These are phyloP conservation scores for Sarocladium strictum DNA, from an alignment of 2,329 filamentous ascomycete species.

Conservation along the genomic window DNA sequence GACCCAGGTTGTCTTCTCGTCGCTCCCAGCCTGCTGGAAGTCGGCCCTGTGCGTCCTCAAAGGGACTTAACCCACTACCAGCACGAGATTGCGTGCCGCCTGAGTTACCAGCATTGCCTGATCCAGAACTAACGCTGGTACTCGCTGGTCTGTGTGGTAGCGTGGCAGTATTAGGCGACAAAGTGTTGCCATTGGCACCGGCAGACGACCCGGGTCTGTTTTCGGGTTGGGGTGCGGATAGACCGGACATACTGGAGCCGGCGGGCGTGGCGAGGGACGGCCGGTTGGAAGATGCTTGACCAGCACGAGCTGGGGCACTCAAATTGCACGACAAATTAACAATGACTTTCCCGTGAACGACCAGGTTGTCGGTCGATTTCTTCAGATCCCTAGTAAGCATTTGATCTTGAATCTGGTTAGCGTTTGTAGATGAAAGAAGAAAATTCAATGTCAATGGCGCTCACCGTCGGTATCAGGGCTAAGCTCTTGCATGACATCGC, in stretches of 20 bases:
- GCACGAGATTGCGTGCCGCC: conserved; percentile 25
- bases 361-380: conserved; percentile 95
- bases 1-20: conserved; percentile 86
- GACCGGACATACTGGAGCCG: conserved; percentile 36
- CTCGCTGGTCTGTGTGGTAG: conserved; percentile 43
- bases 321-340: conserved; percentile 94
- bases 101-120: conserved; percentile 22
- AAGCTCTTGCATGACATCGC: conserved; percentile 81
- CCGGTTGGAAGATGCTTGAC: conserved; percentile 31
- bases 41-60: conserved; percentile 92
- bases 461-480: conserved; percentile 85
- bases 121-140: conserved; percentile 38
- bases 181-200: conserved; percentile 37
- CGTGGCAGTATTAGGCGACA: conserved; percentile 30
- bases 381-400: conserved; percentile 98
- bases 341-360: conserved; percentile 96
- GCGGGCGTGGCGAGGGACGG: conserved; percentile 39
- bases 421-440: conserved; percentile 4
- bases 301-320: conserved; percentile 56
- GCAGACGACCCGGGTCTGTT: conserved; percentile 49
- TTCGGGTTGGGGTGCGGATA: conserved; percentile 36
- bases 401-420: conserved; percentile 58
- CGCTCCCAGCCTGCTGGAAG: conserved; percentile 93
- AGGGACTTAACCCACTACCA: conserved; percentile 65
- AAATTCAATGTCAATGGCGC: conserved; percentile 21